A percentile compares a stretch with the other conserved stretches of the same genome.
Conservation (phyloP, 2,329 filamentous ascomycete genomes). For the Cordyceps pruinosa region DNA sequence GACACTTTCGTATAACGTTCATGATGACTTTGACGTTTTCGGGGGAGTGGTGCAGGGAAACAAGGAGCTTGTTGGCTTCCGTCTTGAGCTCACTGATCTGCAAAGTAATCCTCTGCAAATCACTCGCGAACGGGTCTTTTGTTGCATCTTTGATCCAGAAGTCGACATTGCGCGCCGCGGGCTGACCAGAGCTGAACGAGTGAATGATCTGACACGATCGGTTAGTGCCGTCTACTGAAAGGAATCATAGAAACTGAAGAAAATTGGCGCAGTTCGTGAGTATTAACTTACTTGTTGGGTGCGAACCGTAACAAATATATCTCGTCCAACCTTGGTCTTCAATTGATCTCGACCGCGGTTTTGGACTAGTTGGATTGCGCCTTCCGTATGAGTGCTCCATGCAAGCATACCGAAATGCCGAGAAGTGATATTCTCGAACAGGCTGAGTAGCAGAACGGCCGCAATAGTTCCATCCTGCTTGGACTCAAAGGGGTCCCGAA, state of each 20-base stretch:
- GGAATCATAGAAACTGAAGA: not conserved
- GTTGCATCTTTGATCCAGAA: conserved; percentile 54
- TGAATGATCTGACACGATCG: conserved; percentile 44
- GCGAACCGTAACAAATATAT: conserved; percentile 53
- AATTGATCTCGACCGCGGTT: conserved; percentile 50
- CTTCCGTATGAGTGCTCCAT: conserved; percentile 59
- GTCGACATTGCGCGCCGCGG: conserved; percentile 46
- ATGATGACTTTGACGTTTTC: conserved; percentile 45
- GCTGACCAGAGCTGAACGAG: conserved; percentile 45
- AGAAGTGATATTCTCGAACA: conserved; percentile 55
- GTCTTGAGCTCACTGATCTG: conserved; percentile 48
- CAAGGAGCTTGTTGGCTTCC: conserved; percentile 45
- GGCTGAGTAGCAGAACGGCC: conserved; percentile 50
- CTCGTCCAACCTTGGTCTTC: conserved; percentile 43
- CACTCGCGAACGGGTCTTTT: conserved; percentile 40
- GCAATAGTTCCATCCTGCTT: conserved; percentile 52
- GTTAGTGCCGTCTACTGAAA: not conserved
- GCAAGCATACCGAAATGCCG: conserved; percentile 47
- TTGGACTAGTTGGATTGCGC: conserved; percentile 55
- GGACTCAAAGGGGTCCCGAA: conserved; percentile 42
- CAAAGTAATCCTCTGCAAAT: conserved; percentile 47
- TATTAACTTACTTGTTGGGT: conserved; percentile 47
- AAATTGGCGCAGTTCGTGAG: not conserved
- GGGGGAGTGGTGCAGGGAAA: conserved; percentile 36
- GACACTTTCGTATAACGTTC: conserved; percentile 44